Conservation (phyloP, 176 grass and related monocot species). For the Sorghum bicolor region DNA sequence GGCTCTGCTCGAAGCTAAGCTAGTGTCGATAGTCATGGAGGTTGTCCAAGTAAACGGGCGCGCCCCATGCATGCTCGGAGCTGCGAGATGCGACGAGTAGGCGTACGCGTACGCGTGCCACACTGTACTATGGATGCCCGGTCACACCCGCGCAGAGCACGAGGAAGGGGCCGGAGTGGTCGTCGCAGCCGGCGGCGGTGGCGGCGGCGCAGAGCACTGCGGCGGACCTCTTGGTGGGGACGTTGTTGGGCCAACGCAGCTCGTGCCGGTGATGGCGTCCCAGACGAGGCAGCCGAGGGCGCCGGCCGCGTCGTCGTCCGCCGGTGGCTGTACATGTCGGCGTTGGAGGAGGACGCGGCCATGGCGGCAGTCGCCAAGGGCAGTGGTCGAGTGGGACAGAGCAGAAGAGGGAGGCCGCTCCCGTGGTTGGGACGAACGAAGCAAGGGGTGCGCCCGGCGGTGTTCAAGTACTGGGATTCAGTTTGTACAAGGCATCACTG, state of each 20-base stretch:
- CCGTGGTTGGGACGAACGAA: background rate
- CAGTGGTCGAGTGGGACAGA: no score
- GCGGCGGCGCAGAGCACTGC: background rate
- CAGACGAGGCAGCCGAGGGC: background rate
- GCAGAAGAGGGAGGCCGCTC: background rate
- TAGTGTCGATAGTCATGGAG: background rate
- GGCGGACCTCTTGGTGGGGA: background rate
- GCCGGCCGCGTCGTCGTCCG: no score
- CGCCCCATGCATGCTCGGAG: background rate
- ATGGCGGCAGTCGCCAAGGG: background rate
- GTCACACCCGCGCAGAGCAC: background rate
- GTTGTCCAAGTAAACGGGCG: background rate
- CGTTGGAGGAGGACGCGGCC: background rate
- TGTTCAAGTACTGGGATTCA: no score
- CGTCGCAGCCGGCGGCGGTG: background rate
- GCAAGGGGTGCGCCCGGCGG: background rate
- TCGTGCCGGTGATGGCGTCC: background rate
- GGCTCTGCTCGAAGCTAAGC: background rate
- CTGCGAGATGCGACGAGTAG: background rate
- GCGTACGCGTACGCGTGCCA: no score
- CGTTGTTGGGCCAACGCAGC: background rate
- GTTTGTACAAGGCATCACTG: no score
- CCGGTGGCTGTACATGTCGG: no score
- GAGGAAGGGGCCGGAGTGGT: background rate
- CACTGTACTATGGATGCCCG: background rate